Base-by-base conservation (phyloP, 345 rosid genomes). In the Populus pruinosa region DNA sequence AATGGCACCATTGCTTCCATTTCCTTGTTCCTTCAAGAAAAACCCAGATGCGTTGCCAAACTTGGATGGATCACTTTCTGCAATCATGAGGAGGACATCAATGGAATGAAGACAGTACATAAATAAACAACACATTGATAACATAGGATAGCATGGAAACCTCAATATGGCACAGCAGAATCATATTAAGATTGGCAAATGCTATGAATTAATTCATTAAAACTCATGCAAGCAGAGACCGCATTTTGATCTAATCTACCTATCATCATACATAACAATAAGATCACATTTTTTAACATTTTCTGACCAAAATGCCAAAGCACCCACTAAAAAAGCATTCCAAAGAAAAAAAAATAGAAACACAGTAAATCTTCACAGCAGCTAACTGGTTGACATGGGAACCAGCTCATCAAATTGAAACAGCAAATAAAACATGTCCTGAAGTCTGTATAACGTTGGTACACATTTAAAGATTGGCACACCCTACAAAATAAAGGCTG, bases 41-140 rank as follows among this genome's bases (percentile, higher is more conserved):
- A 81, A 84, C 23, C 39, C 87, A 81, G 77, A 49, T 69, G 84
- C 44, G 64, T 78, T 83, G 63, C 63, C 77, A 39, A 82, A 83
- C 77, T 87, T 87, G 38, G 89, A 85, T 62, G 91, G 81, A 84
- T 90, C 90, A 76, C 87, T 83, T 31, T 88, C 99, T 95, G 96
- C 90, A 87, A 80, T 70, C 63, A 84, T 68, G 17, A 75, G n/a
- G 55, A 43, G 4, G 39, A 67, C 38, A 55, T 53, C 25, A 69
- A 25, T 41, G 35, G 8, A 56, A 79, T 36, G 75, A 65, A 71
- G 43, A 56, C 25, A 53, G 59, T 44, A 43, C 72, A 17, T n/a
- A 33, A 17, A 74, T 61, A 70, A 35, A 62, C 33, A 21, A 23
- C 64, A 23, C 6, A 10, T 53, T 2, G 29, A 65, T 74, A 20